Base-by-base conservation (phyloP, 345 rosid genomes). In the Sisymbrium altissimum region DNA sequence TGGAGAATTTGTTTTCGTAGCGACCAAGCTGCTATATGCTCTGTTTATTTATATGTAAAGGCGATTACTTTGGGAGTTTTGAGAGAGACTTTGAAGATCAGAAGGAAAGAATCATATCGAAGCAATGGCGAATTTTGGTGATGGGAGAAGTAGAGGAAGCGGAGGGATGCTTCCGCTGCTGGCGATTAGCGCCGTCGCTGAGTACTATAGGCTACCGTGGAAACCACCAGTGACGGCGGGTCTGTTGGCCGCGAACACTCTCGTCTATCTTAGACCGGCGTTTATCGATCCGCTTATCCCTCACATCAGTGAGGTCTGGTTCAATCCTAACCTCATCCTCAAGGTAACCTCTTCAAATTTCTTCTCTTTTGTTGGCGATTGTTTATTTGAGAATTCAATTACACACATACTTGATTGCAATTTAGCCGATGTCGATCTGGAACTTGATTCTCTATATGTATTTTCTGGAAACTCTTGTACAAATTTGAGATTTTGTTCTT, bases 171-270 rank as follows among this genome's bases (percentile, higher is more conserved):
- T 95, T 65, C 92, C 96, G 45, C 68, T 95, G 19, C 84, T 92
- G 3, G 97, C 91, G 23, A 36, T 95, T 48, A 93, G 91, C 78
- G 85, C 92, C 25, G 83, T 83, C 45, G 82, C 62, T 54, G 94
- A 90, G 80, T 92, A 92, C 76, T 85, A 86, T 67, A 75, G 96
- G 63, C 83, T 88, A 46, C 92, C 89, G 17, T 82, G 94, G 93
- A 95, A 88, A 80, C 98, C 99, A 0, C 99, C 99, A 0, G 90
- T 95, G 43, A 92, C 98, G 13, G 96, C 92, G 11, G 90, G 86
- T 41, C 91, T 95, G 19, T 66, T 95, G 18, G 91, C 89, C 23
- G 87, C 94, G 45, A 95, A 95, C 67, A 81, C 91, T 56, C 84
- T 92, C 61, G 76, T 84, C 66, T 92, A 90, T 78, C 78, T 92